Conservation (phyloP, 108 stramenopile genomes). For the Nannochloropsis gaditana region DNA sequence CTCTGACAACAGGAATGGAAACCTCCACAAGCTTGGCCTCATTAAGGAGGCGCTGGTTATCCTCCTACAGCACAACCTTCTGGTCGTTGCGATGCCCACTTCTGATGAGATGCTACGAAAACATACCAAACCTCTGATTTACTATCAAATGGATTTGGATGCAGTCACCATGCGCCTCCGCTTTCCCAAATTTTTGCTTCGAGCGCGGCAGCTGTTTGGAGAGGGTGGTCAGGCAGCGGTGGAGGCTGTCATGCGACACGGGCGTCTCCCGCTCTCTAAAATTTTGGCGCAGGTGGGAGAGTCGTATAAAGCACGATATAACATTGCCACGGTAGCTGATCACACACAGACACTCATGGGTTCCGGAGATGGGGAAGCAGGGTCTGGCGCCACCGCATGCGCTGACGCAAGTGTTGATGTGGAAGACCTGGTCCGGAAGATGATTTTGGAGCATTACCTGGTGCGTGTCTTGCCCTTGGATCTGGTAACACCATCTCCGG, state of each 20-base stretch:
- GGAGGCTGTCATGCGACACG: constrained; percentile 3
- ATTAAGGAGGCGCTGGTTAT: not conserved
- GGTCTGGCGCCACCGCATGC: not conserved
- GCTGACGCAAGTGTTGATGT: not conserved
- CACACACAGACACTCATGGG: not conserved
- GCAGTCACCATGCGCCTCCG: not conserved
- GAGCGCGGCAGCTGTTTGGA: not conserved
- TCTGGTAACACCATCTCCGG: not conserved
- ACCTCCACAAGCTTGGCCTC: not conserved
- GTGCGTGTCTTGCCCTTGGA: not conserved
- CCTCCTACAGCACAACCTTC: not conserved
- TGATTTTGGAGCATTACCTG: not conserved
- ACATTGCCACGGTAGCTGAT: not conserved
- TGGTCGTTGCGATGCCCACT: not conserved
- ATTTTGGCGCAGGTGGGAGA: not conserved
- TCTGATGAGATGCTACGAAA: not conserved
- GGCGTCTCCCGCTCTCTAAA: not conserved
- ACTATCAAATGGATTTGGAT: not conserved
- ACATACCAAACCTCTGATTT: not conserved
- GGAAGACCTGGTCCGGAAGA: not conserved
- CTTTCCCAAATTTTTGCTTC: constrained; percentile 17
- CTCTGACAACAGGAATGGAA: not conserved
- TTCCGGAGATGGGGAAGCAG: not conserved
- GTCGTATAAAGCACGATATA: not conserved
- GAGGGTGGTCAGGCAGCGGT: not conserved